Conservation (phyloP, 2,329 filamentous ascomycete species). For the Hypoxylon sp. region DNA sequence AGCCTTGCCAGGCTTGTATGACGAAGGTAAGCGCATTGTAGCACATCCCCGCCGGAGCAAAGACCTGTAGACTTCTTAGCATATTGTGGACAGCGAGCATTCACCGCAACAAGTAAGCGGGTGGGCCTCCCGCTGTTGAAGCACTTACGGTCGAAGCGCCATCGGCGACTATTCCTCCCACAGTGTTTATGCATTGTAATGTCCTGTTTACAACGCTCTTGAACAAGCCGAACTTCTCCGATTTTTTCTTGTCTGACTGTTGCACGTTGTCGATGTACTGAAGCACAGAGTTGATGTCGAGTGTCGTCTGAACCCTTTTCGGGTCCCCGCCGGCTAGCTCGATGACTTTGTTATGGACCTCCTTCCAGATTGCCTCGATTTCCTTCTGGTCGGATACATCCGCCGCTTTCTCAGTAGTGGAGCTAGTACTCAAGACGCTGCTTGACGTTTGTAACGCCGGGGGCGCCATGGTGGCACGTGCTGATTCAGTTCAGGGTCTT, state of each 20-base stretch:
- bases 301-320: conserved; percentile 46
- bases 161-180: conserved; percentile 55
- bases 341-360: conserved; percentile 54
- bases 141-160: conserved; percentile 49
- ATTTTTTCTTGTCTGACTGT: conserved; percentile 49
- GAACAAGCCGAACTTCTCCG: conserved; percentile 52
- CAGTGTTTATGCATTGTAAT: conserved; percentile 54
- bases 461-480: conserved; percentile 45
- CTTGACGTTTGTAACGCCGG: conserved; percentile 42
- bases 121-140: neutral
- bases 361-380: conserved; percentile 54
- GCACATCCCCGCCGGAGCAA: conserved; percentile 55
- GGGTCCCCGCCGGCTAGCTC: conserved; percentile 54
- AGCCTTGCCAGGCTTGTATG: conserved; percentile 56
- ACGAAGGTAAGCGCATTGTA: conserved; percentile 58
- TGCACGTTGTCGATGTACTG: conserved; percentile 51
- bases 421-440: conserved; percentile 42
- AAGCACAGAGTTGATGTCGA: conserved; percentile 53
- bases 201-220: conserved; percentile 52
- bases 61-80: conserved; percentile 48
- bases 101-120: conserved; percentile 4
- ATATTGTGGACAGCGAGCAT: neutral
- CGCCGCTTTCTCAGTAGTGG: conserved; percentile 44
- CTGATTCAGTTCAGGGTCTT: conserved; percentile 1
- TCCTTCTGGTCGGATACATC: conserved; percentile 52